Evolutionary conservation across 2,329 filamentous ascomycete genomes (phyloP), one percentile per base, ranked within the genome.

Genomic region (Cucurbitaria berberidis): DNA sequence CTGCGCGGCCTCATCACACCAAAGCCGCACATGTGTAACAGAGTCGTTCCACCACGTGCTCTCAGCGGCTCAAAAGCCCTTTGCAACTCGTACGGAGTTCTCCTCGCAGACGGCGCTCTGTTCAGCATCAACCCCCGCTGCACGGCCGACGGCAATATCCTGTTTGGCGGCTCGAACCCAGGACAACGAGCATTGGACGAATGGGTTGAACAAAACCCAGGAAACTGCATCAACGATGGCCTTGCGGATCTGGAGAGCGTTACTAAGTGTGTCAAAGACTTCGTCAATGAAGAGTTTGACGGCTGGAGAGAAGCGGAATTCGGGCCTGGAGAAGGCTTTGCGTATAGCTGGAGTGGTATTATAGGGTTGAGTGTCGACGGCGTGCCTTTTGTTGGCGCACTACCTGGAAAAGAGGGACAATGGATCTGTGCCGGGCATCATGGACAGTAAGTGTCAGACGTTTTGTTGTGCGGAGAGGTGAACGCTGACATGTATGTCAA

Each of bases 111-210:
- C 15, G 69, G 71, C 0, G 70, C 43, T 0, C 43, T 74, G 0
- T 66, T 73, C 45, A 72, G 63, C 36, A 73, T 74, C 51, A 74
- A 74, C 42, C 66, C 71, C 11, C 68, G 72, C 11, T 67, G 58
- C 18, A 59, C 58, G 7, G 49, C 65, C 3, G 70, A 74, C 39
- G 70, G 70, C 9, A 60, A 67, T 18, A 51, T 73, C 7, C 60
- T 74, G 63, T 70, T 74, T 34, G 70, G 71, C 2, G 71, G 71
- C 5, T 67, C 60, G 1, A 73, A 72, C 36, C 65, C 68, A 24
- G 69, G 72, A 2, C 71, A 74, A 41, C 57, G 60, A 27, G 51
- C 63, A 40, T 60, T 74, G 15, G 66, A 71, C 38, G 52, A 60
- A 6, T 74, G 67, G 67, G 53, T 72, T 9, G 63, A 64, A 19